A percentile compares a stretch with the other conserved stretches of the same genome.
phyloP scores from a whole-genome alignment of 768 basidiomycete species.

The Macrolepiota albuminosa region DNA sequence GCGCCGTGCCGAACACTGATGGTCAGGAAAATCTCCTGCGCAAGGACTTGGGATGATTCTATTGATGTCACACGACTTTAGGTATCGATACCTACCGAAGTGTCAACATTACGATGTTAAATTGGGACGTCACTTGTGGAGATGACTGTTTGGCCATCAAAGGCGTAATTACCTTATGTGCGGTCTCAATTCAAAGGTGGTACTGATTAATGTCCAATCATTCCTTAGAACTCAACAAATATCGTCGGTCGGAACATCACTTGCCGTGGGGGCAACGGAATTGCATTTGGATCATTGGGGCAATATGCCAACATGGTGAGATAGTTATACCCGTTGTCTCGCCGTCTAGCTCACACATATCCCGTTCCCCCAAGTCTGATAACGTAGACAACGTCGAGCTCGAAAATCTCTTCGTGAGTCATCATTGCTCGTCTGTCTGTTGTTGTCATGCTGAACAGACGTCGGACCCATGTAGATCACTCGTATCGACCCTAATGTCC shows the following conservation, averaged over 20 bases:
- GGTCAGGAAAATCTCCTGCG: conserved; percentile 25
- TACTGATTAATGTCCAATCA: background rate
- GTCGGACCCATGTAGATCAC: conserved; percentile 29
- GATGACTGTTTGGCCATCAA: conserved; percentile 65
- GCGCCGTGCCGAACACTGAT: conserved; percentile 58
- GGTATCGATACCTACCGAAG: conserved; percentile 55
- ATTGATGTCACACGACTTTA: conserved; percentile 10
- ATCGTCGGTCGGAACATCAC: conserved; percentile 42
- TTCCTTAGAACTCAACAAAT: conserved; percentile 45
- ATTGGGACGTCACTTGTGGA: conserved; percentile 61
- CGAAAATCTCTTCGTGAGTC: conserved; percentile 39
- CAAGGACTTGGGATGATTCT: background rate
- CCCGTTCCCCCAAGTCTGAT: conserved; percentile 35
- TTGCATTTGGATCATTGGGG: conserved; percentile 57
- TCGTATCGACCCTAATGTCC: conserved; percentile 40
- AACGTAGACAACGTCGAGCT: conserved; percentile 47
- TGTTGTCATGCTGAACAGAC: background rate
- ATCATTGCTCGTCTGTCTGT: background rate
- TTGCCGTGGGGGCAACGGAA: conserved; percentile 56
- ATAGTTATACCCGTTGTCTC: background rate
- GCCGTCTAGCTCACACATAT: background rate
- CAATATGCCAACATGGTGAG: conserved; percentile 50
- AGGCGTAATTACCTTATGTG: conserved; percentile 35
- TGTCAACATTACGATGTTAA: conserved; percentile 39
- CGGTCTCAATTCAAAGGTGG: background rate